Percentiles rank a stretch among this genome's conserved stretches.
These are phyloP conservation scores for Hypoxylon sp. DNA, from an alignment of 2,329 filamentous ascomycete genomes.

Conservation along the genomic window DNA sequence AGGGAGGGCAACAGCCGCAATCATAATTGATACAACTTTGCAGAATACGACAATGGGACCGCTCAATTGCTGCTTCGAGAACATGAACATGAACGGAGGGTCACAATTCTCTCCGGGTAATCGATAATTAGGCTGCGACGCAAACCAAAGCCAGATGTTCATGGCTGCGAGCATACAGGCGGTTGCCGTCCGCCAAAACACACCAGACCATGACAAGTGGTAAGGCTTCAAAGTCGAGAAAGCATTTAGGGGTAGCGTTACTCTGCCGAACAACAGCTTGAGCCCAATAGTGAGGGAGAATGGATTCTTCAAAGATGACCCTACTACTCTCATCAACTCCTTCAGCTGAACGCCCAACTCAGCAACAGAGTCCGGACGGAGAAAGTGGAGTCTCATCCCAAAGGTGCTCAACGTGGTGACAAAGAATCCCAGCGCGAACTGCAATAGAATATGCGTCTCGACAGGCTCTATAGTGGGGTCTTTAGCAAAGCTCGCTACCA, in stretches of 20 bases:
- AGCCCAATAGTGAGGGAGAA: neutral
- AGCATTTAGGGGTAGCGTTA: constrained; percentile 9
- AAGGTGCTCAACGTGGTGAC: constrained; percentile 27
- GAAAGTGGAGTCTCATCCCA: constrained; percentile 27
- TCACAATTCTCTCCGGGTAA: constrained; percentile 16
- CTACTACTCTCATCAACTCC: neutral
- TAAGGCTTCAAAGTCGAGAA: constrained; percentile 21
- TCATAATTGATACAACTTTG: constrained; percentile 23
- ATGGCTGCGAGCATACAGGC: constrained; percentile 9
- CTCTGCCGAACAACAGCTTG: neutral
- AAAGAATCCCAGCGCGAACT: constrained; percentile 26
- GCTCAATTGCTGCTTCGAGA: constrained; percentile 25
- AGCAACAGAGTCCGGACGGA: constrained; percentile 21
- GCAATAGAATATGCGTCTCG: constrained; percentile 29
- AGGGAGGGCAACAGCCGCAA: constrained; percentile 8
- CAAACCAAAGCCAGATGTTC: constrained; percentile 33
- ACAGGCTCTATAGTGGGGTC: constrained; percentile 23
- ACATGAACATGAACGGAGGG: constrained; percentile 29
- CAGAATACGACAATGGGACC: constrained; percentile 23
- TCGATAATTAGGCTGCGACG: constrained; percentile 21
- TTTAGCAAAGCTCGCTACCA: constrained; percentile 17
- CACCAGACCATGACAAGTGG: constrained; percentile 25
- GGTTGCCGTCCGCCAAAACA: constrained; percentile 20
- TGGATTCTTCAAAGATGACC: constrained; percentile 2
- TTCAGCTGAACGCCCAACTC: constrained; percentile 2